Evolutionary conservation across 2,329 filamentous ascomycete species (phyloP).

Genomic region (Colletotrichum sp.): DNA sequence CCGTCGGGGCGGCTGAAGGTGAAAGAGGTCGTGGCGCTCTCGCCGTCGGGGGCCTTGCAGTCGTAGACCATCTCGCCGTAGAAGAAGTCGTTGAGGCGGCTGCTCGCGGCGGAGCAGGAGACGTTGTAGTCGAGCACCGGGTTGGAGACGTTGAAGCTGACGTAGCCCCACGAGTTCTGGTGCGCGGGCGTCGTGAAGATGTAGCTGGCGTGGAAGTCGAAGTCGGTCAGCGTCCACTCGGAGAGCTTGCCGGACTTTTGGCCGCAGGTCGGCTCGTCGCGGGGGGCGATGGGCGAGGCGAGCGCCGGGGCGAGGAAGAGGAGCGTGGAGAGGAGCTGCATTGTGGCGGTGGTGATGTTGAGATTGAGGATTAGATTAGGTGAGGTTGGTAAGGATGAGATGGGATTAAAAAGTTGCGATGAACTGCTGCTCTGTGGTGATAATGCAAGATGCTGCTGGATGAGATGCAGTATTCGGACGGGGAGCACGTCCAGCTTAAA

Average conservation of each 20-base stretch:
- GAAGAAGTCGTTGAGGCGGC: conserved; percentile 53
- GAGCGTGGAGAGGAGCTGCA: conserved; percentile 6
- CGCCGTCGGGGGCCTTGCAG: conserved; percentile 40
- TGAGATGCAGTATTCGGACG: not conserved
- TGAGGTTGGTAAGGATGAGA: not conserved
- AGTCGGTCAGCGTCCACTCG: conserved; percentile 46
- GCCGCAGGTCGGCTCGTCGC: not conserved
- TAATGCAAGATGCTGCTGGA: not conserved
- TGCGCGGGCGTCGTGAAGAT: conserved; percentile 56
- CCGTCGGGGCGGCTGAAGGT: conserved; percentile 42
- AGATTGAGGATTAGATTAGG: not conserved
- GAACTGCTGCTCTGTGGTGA: not conserved
- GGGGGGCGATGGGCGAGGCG: conserved; percentile 7
- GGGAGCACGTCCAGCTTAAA: not conserved
- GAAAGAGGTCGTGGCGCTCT: conserved; percentile 42
- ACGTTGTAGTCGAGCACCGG: conserved; percentile 41
- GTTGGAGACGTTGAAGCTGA: conserved; percentile 56
- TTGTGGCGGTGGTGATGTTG: not conserved
- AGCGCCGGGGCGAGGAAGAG: conserved; percentile 10
- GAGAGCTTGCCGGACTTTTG: conserved; percentile 22
- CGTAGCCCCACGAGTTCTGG: conserved; percentile 52
- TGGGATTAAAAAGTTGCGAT: not conserved
- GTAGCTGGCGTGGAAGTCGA: conserved; percentile 55
- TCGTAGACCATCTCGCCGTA: conserved; percentile 50
- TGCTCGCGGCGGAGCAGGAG: conserved; percentile 45